These are phyloP conservation scores for Euphorbia corollata DNA, from an alignment of 441 rosid species.

Conservation along the genomic window DNA sequence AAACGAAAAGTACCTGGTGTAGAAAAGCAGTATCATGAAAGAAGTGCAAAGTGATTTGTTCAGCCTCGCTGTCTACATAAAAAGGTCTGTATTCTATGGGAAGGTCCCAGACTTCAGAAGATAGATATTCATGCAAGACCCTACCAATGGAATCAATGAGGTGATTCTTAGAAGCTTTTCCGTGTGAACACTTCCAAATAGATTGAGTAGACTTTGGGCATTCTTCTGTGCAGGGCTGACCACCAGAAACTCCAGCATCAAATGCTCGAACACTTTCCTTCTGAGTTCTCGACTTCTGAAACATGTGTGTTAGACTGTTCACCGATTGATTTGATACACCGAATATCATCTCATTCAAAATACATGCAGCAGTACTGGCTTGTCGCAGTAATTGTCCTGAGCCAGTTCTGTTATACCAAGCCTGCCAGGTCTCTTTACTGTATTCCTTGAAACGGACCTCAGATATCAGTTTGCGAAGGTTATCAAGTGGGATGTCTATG, in stretches of 20 bases:
- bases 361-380: conserved; percentile 75
- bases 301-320: conserved; percentile 42
- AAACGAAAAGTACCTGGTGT: conserved; percentile 55
- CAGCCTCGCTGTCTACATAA: conserved; percentile 33
- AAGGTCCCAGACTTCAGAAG: conserved; percentile 82
- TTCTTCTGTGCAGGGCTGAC: conserved; percentile 18
- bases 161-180: conserved; percentile 35
- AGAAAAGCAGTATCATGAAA: conserved; percentile 66
- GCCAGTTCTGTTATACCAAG: conserved; percentile 75
- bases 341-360: conserved; percentile 82
- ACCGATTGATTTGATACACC: conserved; percentile 67
- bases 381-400: conserved; percentile 75
- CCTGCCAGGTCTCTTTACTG: conserved; percentile 66
- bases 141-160: conserved; percentile 72
- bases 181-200: conserved; percentile 55
- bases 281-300: conserved; percentile 41
- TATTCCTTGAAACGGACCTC: conserved; percentile 63
- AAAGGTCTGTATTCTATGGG: conserved; percentile 50
- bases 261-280: conserved; percentile 25
- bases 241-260: conserved; percentile 21
- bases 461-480: conserved; percentile 56
- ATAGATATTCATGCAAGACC: conserved; percentile 81
- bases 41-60: conserved; percentile 50
- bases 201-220: conserved; percentile 19
- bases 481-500: conserved; percentile 68